Conservation (phyloP, 2,329 filamentous ascomycete genomes). For the Talaromyces pinophilus region DNA sequence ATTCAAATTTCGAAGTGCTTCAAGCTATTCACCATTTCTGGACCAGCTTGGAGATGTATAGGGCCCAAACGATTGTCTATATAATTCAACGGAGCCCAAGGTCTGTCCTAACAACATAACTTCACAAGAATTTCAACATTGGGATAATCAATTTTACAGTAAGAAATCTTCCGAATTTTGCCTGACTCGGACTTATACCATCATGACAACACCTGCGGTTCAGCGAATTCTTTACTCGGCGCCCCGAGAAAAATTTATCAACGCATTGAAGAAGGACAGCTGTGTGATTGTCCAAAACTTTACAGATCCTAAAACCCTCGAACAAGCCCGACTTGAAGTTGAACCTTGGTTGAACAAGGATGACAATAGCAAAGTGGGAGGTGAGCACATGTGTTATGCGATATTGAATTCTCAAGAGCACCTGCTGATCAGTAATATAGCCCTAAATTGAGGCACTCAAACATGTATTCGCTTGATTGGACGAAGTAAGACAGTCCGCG, state of each 20-base stretch:
- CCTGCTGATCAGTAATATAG: slow-evolving; percentile 23
- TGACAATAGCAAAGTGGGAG: slow-evolving; percentile 30
- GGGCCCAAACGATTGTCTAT: too few species aligned
- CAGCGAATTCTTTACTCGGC: slow-evolving; percentile 19
- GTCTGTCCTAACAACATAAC: too few species aligned
- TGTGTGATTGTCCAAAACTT: slow-evolving; percentile 39
- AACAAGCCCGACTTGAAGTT: slow-evolving; percentile 32
- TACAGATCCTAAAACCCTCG: slow-evolving; percentile 31
- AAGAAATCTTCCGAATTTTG: too few species aligned
- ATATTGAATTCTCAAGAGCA: neutral
- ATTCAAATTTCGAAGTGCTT: neutral
- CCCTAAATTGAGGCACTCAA: slow-evolving; percentile 38
- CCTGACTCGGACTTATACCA: neutral
- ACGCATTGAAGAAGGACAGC: slow-evolving; percentile 37
- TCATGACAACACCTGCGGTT: slow-evolving; percentile 4
- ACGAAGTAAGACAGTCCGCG: slow-evolving; percentile 38
- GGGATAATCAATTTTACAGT: neutral
- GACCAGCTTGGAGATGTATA: too few species aligned
- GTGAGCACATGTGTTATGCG: slow-evolving; percentile 7
- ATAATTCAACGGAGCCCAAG: too few species aligned
- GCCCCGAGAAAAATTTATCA: slow-evolving; percentile 30
- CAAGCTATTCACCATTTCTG: neutral
- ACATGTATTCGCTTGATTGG: slow-evolving; percentile 40
- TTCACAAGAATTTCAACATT: neutral
- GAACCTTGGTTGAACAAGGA: slow-evolving; percentile 33